Conservation (phyloP, 768 basidiomycete genomes). For the Suillus luteus region DNA sequence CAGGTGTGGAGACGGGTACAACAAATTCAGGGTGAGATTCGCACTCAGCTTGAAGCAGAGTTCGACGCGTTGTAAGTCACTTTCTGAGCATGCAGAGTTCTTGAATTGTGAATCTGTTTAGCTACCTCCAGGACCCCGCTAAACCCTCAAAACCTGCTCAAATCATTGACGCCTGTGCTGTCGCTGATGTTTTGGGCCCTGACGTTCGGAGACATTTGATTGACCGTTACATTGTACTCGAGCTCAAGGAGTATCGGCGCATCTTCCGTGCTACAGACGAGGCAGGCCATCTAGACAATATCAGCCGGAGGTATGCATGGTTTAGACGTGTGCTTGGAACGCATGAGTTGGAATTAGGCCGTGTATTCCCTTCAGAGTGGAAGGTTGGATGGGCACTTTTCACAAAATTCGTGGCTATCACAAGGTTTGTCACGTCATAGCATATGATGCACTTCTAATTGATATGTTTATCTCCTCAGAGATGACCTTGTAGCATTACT, state of each 20-base stretch:
- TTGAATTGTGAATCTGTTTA: conserved; percentile 33
- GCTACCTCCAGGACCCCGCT: conserved; percentile 78
- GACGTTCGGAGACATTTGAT: conserved; percentile 83
- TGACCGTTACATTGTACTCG: conserved; percentile 85
- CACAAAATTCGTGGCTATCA: conserved; percentile 88
- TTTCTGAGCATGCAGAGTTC: not conserved
- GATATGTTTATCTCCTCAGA: conserved; percentile 40
- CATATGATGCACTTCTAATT: not conserved
- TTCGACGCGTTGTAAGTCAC: conserved; percentile 87
- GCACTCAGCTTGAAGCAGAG: conserved; percentile 80
- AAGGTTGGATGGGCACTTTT: conserved; percentile 79
- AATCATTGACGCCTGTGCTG: conserved; percentile 83
- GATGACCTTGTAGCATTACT: conserved; percentile 83
- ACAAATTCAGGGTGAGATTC: conserved; percentile 80
- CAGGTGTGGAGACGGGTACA: conserved; percentile 80
- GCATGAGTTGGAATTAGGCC: conserved; percentile 85
- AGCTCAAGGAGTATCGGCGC: conserved; percentile 93
- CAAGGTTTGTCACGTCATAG: conserved; percentile 55
- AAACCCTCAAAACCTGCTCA: conserved; percentile 64
- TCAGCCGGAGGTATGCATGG: conserved; percentile 93
- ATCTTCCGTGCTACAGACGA: conserved; percentile 94
- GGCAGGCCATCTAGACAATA: conserved; percentile 95
- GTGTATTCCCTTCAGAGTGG: conserved; percentile 87
- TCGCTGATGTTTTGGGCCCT: conserved; percentile 83
- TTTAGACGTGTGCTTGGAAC: conserved; percentile 82